Evolutionary conservation across 306 rosid species (phyloP), one percentile per base, ranked within the genome.

Genomic region (Arachis stenosperma): DNA sequence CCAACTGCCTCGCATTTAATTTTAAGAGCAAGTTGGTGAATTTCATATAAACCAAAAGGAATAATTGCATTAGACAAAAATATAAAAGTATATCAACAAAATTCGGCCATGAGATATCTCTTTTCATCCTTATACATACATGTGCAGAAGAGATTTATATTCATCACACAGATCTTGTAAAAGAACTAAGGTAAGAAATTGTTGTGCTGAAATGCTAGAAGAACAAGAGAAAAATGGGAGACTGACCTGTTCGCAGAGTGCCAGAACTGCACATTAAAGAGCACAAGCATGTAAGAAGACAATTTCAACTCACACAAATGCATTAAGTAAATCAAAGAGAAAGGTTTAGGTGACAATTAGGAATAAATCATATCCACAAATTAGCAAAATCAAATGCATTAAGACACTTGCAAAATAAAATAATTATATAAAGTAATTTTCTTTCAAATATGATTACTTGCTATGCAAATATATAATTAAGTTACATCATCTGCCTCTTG

Each of bases 121-220:
- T 77, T 88, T 37, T 85, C 92, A 78, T 88, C 89, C 87, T 86
- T 84, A 8, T 4, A 42, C 46, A 8, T 80, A 78, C 70, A 83
- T 57, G 61, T 82, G 88, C 82, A 81, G 43, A 65, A 74, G 81
- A 84, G 92, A 78, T 81, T 82, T 88, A 64, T 74, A 81, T 60
- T 93, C 96, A 67, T 91, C 86, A 12, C 86, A 85, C 83, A 86
- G 97, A 76, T 91, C 97, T 85, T 86, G 94, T 75, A 80, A 71
- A 75, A 86, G 87, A 88, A 89, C 89, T 11, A 94, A 86, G 70
- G 89, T 79, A 51, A 88, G 86, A 79, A 88, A 86, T 66, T 84
- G 85, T 56, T 83, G 93, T 6, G 87, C 78, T 54, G 85, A 71
- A 76, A 69, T 75, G 70, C 84, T 73, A 72, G 87, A 62, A 53